Evolutionary conservation across 805 yeast genomes (phyloP), one percentile per base, ranked within the genome.

Genomic region (Debaryomyces tyrocola): DNA sequence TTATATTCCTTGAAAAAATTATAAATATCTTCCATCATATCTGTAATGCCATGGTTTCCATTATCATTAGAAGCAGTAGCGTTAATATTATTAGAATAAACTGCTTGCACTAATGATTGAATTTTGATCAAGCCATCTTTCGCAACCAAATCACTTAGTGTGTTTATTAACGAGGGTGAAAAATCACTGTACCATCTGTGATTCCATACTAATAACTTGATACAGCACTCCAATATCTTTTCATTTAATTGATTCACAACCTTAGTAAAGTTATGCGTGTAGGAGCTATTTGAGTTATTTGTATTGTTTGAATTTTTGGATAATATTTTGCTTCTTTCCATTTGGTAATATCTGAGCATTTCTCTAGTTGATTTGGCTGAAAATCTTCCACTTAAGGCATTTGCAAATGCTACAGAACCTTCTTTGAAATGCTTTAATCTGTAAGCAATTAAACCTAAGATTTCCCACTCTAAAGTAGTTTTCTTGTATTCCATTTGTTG

Each of bases 111-210:
- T 57, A 85, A 84, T 52, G 84, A 85, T 51, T 82, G 83, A 35
- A 90, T 80, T 65, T 88, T 90, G 27, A 86, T 80, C 37, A 85
- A 66, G 0, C 97, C 97, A 56, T 87, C 90, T 57, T 84, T 85
- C 35, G 80, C 81, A 20, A 89, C 83, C 45, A 90, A 71, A 44
- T 75, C 78, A 17, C 79, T 69, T 48, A 90, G 67, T 0, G 82
- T 69, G n/a, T 69, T 62, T n/a, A 83, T 60, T 40, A 90, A 70
- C 40, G 73, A 72, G 17, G 95, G 87, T 7, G 95, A 84, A 60
- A 90, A 92, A 54, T 92, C 97, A 52, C 84, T 80, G 69, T 92
- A 95, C 99, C 99, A 94, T 60, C 99, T 81, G 66, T 91, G 97
- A 61, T 90, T 87, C 97, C 98, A 95, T n/a, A 94, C 96, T n/a